These are phyloP conservation scores for Scleromitrula shiraiana DNA, from an alignment of 2,329 filamentous ascomycete genomes.

Conservation along the genomic window DNA sequence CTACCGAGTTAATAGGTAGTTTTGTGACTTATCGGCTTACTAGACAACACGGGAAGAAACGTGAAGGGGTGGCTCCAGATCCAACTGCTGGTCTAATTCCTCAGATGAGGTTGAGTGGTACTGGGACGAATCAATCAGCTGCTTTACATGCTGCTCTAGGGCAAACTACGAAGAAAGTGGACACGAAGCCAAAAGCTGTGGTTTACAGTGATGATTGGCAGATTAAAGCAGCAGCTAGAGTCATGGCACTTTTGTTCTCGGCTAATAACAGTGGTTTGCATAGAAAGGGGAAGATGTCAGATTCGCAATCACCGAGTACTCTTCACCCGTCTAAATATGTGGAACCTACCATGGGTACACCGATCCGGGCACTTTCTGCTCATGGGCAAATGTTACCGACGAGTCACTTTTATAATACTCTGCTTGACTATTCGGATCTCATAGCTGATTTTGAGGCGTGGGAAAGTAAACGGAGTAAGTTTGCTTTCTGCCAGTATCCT, in stretches of 20 bases:
- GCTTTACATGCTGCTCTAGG: conserved; percentile 73
- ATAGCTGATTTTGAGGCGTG: conserved; percentile 81
- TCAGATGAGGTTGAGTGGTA: conserved; percentile 50
- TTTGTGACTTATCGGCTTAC: conserved; percentile 77
- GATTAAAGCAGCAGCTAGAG: conserved; percentile 68
- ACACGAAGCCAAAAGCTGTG: conserved; percentile 47
- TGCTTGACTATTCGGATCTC: conserved; percentile 81
- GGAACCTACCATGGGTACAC: conserved; percentile 3
- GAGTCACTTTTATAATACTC: conserved; percentile 79
- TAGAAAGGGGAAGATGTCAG: conserved; percentile 32
- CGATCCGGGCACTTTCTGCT: conserved; percentile 30
- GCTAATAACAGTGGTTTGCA: conserved; percentile 57
- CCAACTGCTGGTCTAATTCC: conserved; percentile 63
- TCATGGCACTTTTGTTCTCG: conserved; percentile 73
- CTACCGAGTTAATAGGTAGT: conserved; percentile 68
- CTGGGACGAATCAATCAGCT: conserved; percentile 48
- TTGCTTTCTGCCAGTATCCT: conserved; percentile 86
- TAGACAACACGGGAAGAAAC: conserved; percentile 60
- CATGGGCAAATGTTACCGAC: conserved; percentile 66
- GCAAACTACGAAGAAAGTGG: conserved; percentile 49
- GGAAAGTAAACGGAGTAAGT: conserved; percentile 67
- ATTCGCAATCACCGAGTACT: conserved; percentile 31
- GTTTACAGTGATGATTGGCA: conserved; percentile 84
- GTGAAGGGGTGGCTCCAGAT: conserved; percentile 47
- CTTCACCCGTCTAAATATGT: conserved; percentile 12